These are phyloP conservation scores for Aureobasidium lini DNA, from an alignment of 2,329 filamentous ascomycete species.

Conservation along the genomic window DNA sequence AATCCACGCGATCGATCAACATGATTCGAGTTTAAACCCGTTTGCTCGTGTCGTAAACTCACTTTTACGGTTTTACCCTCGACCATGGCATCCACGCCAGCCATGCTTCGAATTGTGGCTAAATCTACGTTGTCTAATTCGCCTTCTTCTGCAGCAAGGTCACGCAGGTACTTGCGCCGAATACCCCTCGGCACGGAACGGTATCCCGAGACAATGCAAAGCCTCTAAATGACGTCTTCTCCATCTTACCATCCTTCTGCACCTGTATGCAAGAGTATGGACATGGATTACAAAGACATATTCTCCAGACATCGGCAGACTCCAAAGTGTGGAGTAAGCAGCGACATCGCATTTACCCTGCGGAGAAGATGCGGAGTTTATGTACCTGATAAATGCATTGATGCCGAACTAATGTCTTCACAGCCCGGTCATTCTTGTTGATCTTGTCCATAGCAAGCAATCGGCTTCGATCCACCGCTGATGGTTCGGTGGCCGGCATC, in stretches of 20 bases:
- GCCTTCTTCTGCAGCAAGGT: not conserved
- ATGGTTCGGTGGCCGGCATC: not conserved
- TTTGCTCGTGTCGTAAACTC: not conserved
- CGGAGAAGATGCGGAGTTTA: conserved; percentile 11
- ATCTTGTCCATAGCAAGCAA: conserved; percentile 6
- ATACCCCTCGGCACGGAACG: conserved; percentile 2
- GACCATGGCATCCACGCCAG: not conserved
- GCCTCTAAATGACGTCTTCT: conserved; percentile 6
- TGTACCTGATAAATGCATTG: not conserved
- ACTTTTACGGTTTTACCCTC: conserved; percentile 4
- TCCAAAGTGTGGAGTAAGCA: not conserved
- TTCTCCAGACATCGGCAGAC: not conserved
- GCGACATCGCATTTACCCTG: conserved; percentile 3
- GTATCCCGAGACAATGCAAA: not conserved
- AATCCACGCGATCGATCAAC: not conserved
- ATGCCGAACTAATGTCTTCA: not conserved
- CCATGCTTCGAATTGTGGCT: conserved; percentile 9
- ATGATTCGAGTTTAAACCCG: conserved; percentile 2
- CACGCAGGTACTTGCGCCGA: conserved; percentile 8
- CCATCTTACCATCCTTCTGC: not conserved
- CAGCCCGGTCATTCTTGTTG: not conserved
- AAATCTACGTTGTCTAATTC: conserved; percentile 1
- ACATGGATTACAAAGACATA: not conserved
- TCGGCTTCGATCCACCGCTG: not conserved
- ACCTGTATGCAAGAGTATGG: conserved; percentile 2